Evolutionary conservation across 2,329 filamentous ascomycete genomes (phyloP), one percentile per base, ranked within the genome.

Genomic region (Nemania abortiva): DNA sequence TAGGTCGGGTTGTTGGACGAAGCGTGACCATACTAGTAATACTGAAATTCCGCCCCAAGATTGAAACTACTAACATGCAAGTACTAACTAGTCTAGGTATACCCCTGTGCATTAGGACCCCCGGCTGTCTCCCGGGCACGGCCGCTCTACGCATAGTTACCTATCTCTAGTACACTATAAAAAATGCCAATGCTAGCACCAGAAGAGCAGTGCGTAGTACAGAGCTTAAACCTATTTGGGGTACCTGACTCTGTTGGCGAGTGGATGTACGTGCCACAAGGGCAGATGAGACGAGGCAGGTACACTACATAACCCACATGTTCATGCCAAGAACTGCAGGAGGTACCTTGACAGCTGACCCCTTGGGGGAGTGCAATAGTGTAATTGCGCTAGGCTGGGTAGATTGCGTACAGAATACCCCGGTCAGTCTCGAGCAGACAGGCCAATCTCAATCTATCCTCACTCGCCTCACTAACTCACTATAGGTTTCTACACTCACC

Each of bases 401-500:
- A 47, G 4, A 47, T 47, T 47, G 42, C n/a, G 15, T 20, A 47
- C 42, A 47, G 47, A 10, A 27, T 13, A 15, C 47, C 49, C 49
- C 29, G 10, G 49, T 29, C 49, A 4, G 20, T 4, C 24, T 27
- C 2, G 24, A 5, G 2, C 2, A 27, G 24, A 27, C 24, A 27
- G 24, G 24, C 52, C 52, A 37, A 55, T 55, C 27, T 37, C 13
- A 34, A 20, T 20, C 18, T 55, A 29, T 18, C 24, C 29, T 37
- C 52, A 55, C 18, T 29, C n/a, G 24, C n/a, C 47, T 50, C 9
- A 22, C 47, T 50, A 50, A 27, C 45, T 15, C n/a, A 27, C 7
- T 42, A 39, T 42, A 18, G 31, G 58, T 61, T 61, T 61, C 47
- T 61, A 61, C 58, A 61, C 58, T 61, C 58, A 42, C 29, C 7